phyloP scores from a whole-genome alignment of 208 protist genomes.

The Leptomonas pyrrhocoris region DNA sequence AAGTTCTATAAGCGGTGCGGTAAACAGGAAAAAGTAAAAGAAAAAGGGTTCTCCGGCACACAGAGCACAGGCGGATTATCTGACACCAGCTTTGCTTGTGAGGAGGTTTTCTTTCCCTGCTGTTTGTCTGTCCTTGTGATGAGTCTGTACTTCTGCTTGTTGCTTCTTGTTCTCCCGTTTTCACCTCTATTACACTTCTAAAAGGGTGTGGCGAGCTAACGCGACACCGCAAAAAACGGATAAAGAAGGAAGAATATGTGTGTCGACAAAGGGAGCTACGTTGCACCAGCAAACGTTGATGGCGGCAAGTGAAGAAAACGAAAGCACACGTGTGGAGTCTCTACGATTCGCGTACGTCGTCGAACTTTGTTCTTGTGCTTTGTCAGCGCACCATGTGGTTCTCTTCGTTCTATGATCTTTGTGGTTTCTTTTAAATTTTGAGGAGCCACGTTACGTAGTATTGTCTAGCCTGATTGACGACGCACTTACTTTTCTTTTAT shows the following conservation, averaged over 20 bases:
- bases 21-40: slow-evolving; percentile 5
- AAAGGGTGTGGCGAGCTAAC: neutral
- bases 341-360: neutral
- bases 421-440: neutral
- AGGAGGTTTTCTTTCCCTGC: neutral
- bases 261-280: neutral
- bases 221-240: neutral
- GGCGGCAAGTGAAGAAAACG: neutral
- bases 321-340: neutral
- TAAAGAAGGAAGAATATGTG: neutral
- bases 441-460: neutral
- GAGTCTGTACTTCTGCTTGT: neutral
- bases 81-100: neutral
- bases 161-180: neutral
- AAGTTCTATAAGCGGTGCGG: slow-evolving; percentile 4
- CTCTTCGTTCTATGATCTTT: slow-evolving; percentile 1
- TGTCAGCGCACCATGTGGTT: no score
- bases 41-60: neutral
- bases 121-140: neutral
- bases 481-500: neutral
- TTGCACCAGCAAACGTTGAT: neutral
- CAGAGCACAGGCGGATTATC: neutral
- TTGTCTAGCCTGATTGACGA: neutral
- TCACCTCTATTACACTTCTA: slow-evolving; percentile 2
- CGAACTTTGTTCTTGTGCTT: neutral